Base-by-base conservation (phyloP, 345 rosid genomes). In the Sonneratia alba region DNA sequence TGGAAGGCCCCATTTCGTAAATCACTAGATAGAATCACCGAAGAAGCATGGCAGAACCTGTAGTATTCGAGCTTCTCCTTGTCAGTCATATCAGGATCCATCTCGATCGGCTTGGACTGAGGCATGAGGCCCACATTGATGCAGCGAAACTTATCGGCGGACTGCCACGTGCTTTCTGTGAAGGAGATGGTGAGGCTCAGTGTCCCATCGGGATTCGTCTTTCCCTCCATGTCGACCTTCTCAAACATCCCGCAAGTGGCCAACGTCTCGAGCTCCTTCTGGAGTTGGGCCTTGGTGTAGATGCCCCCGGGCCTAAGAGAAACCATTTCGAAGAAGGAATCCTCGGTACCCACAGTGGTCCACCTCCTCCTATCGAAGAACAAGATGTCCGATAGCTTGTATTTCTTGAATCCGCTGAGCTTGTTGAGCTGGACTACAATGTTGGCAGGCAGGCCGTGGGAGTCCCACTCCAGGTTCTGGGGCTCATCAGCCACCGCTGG, bases 241-340 rank as follows among this genome's bases (percentile, higher is more conserved):
- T 96, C 98, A 49, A 92, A 96, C 98, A 92, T 96, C n/a, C 99
- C 99, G 38, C 99, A 92, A 7, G 94, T 88, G 45, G 96, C 93
- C 51, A 96, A 83, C 19, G 84, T 85, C 77, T 96, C 97, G 0
- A 96, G 93, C 89, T 96, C 99, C 74, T 91, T 91, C 74, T 82
- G 87, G 21, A 92, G 80, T 77, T 91, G 95, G 3, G 91, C 73
- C 78, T 91, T 96, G 1, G 97, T 89, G 85, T 92, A 96, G 36
- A 91, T 79, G 47, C 98, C 97, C 0, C 95, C 95, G 0, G 97
- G 91, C 22, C 89, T 86, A 36, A 96, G 73, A 8, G 95, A 86
- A 7, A 96, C 99, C 99, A 96, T 96, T 81, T 96, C 97, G 72
- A 96, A 91, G 80, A 96, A 96, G 5, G 99, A 89, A 72, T 96